A percentile compares a stretch with the other conserved stretches of the same genome.
These are phyloP conservation scores for Nothomitra cinnamomea DNA, from an alignment of 2,329 filamentous ascomycete species.

Conservation along the genomic window DNA sequence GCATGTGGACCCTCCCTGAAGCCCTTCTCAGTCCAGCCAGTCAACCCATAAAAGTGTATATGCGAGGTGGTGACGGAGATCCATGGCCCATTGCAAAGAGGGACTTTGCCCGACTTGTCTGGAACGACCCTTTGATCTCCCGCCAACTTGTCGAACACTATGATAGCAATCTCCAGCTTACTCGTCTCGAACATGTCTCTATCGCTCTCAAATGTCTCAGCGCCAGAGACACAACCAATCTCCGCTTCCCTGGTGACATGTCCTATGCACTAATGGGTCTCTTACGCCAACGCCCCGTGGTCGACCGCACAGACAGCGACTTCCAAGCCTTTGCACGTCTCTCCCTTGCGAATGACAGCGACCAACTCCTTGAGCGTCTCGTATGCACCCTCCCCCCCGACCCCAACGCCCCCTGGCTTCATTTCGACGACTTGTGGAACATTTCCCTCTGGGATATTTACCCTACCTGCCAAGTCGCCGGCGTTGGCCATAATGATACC, in stretches of 20 bases:
- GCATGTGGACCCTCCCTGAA: slow-evolving; percentile 31
- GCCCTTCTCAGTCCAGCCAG: slow-evolving; percentile 17
- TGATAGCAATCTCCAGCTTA: slow-evolving; percentile 25
- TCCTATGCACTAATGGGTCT: slow-evolving; percentile 32
- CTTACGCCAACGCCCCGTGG: slow-evolving; percentile 22
- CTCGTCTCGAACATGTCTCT: slow-evolving; percentile 25
- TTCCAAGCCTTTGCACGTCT: slow-evolving; percentile 32
- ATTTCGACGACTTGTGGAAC: slow-evolving; percentile 25
- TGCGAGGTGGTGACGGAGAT: slow-evolving; percentile 14
- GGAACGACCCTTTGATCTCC: slow-evolving; percentile 23
- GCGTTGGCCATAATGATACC: slow-evolving; percentile 25
- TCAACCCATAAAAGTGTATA: slow-evolving; percentile 15
- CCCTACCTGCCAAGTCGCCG: slow-evolving; percentile 24
- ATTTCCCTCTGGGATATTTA: slow-evolving; percentile 29
- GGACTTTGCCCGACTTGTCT: slow-evolving; percentile 24
- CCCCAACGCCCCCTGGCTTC: slow-evolving; percentile 22
- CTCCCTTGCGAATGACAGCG: slow-evolving; percentile 28
- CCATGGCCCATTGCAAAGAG: slow-evolving; percentile 20
- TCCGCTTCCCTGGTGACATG: slow-evolving; percentile 21
- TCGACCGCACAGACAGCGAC: slow-evolving; percentile 23
- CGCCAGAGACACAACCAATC: slow-evolving; percentile 18
- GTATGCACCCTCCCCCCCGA: slow-evolving; percentile 25
- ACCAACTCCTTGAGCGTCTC: slow-evolving; percentile 28
- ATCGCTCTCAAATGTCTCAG: slow-evolving; percentile 22
- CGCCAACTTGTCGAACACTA: slow-evolving; percentile 29